These are phyloP conservation scores for Anthracocystis setariae DNA, from an alignment of 1,284 basidiomycete species.

Conservation along the genomic window DNA sequence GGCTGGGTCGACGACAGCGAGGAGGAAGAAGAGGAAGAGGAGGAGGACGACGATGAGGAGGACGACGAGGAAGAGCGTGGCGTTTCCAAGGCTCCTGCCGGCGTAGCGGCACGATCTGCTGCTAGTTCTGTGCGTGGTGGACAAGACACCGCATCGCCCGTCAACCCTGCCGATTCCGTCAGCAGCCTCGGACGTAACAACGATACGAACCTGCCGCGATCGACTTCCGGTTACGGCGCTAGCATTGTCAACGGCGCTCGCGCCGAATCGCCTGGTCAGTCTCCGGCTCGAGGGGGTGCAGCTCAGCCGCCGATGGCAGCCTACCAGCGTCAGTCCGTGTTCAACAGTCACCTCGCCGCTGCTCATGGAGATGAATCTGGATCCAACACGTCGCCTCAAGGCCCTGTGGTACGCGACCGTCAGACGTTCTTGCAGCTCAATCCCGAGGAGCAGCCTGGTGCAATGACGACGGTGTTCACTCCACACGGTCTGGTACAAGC, in stretches of 20 bases:
- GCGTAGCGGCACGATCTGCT: conserved; percentile 17
- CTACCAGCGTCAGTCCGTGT: conserved; percentile 53
- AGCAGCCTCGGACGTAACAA: conserved; percentile 33
- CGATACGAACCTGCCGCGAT: conserved; percentile 18
- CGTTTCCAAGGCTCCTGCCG: neutral
- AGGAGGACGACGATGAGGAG: conserved; percentile 63
- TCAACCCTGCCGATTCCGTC: conserved; percentile 31
- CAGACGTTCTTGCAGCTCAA: conserved; percentile 63
- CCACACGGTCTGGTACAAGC: conserved; percentile 93
- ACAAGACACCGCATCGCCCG: conserved; percentile 28
- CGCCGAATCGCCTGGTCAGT: conserved; percentile 34
- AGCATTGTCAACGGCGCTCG: conserved; percentile 22
- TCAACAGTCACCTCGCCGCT: conserved; percentile 54
- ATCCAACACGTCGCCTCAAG: conserved; percentile 50
- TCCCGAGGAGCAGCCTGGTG: conserved; percentile 61
- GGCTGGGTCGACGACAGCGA: conserved; percentile 56
- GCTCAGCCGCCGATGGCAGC: conserved; percentile 42
- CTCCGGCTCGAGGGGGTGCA: conserved; percentile 24
- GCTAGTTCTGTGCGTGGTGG: conserved; percentile 31
- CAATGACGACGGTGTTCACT: conserved; percentile 74
- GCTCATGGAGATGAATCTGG: conserved; percentile 50
- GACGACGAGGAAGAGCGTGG: conserved; percentile 26
- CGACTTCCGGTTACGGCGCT: conserved; percentile 31
- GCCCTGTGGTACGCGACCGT: conserved; percentile 37
- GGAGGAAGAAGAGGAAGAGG: conserved; percentile 57